Percentiles rank a stretch among this genome's conserved stretches.
These are phyloP conservation scores for Chaetomium sp. DNA, from an alignment of 2,329 filamentous ascomycete genomes.

Conservation along the genomic window DNA sequence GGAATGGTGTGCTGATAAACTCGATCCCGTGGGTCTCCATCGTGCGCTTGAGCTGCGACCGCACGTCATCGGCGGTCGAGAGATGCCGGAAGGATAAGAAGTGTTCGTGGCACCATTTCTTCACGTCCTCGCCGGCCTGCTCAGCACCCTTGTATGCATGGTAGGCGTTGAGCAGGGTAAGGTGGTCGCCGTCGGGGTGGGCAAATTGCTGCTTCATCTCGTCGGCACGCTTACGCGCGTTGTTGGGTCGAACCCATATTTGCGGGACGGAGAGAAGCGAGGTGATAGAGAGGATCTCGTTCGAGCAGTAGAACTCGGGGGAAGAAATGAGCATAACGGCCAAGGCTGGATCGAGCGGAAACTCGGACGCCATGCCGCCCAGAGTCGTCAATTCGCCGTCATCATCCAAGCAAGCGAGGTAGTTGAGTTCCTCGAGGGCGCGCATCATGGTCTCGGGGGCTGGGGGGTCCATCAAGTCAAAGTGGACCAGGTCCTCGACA, in stretches of 20 bases:
- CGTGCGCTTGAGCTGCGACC: slow-evolving; percentile 83
- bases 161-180: slow-evolving; percentile 95
- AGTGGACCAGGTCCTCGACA: slow-evolving; percentile 91
- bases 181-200: slow-evolving; percentile 87
- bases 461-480: slow-evolving; percentile 97
- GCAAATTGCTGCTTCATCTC: slow-evolving; percentile 96
- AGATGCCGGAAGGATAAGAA: slow-evolving; percentile 86
- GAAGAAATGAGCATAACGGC: slow-evolving; percentile 98
- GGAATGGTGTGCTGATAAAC: slow-evolving; percentile 80
- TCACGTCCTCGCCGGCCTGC: slow-evolving; percentile 61
- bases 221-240: slow-evolving; percentile 82
- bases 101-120: slow-evolving; percentile 95
- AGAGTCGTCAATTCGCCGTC: slow-evolving; percentile 87
- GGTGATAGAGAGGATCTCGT: slow-evolving; percentile 93
- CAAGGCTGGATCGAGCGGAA: slow-evolving; percentile 86
- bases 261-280: slow-evolving; percentile 91
- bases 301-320: slow-evolving; percentile 97
- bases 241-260: slow-evolving; percentile 82
- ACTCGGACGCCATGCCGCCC: slow-evolving; percentile 84
- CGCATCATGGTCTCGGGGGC: slow-evolving; percentile 98
- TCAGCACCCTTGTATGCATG: slow-evolving; percentile 84
- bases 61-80: slow-evolving; percentile 89
- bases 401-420: slow-evolving; percentile 91
- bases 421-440: slow-evolving; percentile 94
- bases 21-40: slow-evolving; percentile 91